Base-by-base conservation (phyloP, 2,329 filamentous ascomycete genomes). In the Botryotinia globosa region DNA sequence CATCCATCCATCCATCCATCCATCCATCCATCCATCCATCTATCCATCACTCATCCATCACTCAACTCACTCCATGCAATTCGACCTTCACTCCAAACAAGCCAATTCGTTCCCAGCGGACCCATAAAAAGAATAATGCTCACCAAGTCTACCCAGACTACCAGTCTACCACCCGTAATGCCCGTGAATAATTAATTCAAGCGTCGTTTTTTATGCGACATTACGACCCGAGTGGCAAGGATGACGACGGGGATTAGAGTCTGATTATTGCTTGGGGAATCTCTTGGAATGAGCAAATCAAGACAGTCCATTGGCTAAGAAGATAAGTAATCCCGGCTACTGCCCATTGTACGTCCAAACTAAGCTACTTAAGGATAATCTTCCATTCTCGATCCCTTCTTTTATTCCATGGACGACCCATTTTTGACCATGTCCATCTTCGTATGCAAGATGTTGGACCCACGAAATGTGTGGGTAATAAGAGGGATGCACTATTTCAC, bases 371-470 rank as follows among this genome's bases (percentile, higher is more conserved):
- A 62, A 51, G 67, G 67, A n/a, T 37, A n/a, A 22, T 69, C 29
- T 48, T 62, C 54, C 22, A 20, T 69, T 61, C 32, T 62, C 67
- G 29, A 34, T 62, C 39, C 67, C 67, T 69, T 69, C 67, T 69
- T 69, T 69, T 14, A 59, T 69, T 69, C 67, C 32, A 66, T 66
- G 44, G 32, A 37, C 32, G n/a, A 37, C 44, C 63, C 39, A 48
- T 69, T 44, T 66, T 66, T 56, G 34, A 25, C 34, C 2, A 68
- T 68, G 54, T 34, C 65, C 48, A 68, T 68, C 64, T 48, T 54
- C 64, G 48, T 44, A 67, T 68, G 66, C 66, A 69, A 45, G 37
- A 69, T 69, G 51, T 37, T 42, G 37, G 48, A 69, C 48, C 51
- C 48, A 69, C 39, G 20, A 58, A 42, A 58, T 39, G 42, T n/a